Evolutionary conservation across 225 moss, liverwort and hornwort genomes (phyloP).

Genomic region (Straminergon stramineum): DNA sequence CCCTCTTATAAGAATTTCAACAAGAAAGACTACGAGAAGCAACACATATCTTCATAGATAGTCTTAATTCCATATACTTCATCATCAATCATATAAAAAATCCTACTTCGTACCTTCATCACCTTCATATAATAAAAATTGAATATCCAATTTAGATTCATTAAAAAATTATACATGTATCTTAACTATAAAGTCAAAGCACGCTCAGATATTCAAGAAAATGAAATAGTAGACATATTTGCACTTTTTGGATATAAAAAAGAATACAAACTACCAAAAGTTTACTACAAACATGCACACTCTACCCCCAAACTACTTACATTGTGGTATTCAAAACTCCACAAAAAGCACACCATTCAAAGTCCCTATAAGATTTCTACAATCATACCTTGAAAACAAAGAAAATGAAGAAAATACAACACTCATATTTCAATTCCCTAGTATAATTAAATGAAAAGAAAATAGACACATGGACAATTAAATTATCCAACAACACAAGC

Average conservation of each 20-base stretch:
- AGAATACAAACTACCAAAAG: not conserved
- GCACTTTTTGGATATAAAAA: accelerated
- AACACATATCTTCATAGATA: not conserved
- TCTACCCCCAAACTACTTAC: not conserved
- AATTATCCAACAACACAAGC: not conserved
- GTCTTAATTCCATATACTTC: not conserved
- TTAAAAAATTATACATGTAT: not conserved
- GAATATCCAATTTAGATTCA: not conserved
- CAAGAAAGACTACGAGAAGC: not conserved
- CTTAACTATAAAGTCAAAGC: not conserved
- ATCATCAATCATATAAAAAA: not conserved
- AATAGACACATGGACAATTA: not conserved
- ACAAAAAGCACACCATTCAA: not conserved
- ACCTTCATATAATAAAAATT: accelerated
- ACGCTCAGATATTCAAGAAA: not conserved
- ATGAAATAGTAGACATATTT: not conserved
- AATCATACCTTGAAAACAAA: not conserved
- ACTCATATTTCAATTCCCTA: not conserved
- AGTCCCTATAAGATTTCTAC: not conserved
- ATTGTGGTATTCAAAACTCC: accelerated
- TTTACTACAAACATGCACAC: not conserved
- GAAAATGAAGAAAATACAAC: not conserved
- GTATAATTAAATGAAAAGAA: not conserved
- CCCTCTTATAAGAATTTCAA: not conserved
- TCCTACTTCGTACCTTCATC: accelerated